A percentile compares a stretch with the other conserved stretches of the same genome.
These are phyloP conservation scores for Aphanomyces cochlioides DNA, from an alignment of 352 stramenopile species.

Conservation along the genomic window DNA sequence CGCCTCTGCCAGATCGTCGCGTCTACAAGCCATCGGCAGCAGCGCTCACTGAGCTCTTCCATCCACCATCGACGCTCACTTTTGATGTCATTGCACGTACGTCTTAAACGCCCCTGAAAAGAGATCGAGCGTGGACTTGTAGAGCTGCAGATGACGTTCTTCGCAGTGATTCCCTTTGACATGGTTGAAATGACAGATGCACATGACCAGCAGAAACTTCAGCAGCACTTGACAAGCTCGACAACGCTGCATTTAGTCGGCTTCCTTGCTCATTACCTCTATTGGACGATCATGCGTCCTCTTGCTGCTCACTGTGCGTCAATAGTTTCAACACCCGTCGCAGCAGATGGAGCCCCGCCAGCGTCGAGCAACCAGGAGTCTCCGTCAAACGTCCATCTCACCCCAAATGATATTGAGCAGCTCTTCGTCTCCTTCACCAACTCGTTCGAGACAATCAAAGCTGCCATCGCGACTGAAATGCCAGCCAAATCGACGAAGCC, in stretches of 20 bases:
- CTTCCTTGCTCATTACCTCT: constrained; percentile 27
- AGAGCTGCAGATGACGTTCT: constrained; percentile 52
- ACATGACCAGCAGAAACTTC: constrained; percentile 7
- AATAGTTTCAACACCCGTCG: background rate
- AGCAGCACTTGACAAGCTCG: background rate
- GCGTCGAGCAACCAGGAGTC: background rate
- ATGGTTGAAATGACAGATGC: constrained; percentile 32
- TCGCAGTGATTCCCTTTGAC: constrained; percentile 41
- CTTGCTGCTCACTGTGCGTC: constrained; percentile 1
- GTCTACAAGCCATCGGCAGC: constrained; percentile 36
- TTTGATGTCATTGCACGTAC: constrained; percentile 49
- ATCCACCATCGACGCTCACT: constrained; percentile 41
- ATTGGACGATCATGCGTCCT: constrained; percentile 23
- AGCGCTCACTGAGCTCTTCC: constrained; percentile 33
- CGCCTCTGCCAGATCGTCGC: constrained; percentile 29
- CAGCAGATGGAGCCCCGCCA: background rate
- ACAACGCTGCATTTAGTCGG: constrained; percentile 17
- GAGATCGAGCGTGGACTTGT: constrained; percentile 36
- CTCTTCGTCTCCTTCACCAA: constrained; percentile 22
- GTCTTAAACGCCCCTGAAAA: constrained; percentile 34
- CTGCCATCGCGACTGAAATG: background rate
- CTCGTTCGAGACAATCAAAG: constrained; percentile 25
- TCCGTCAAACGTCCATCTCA: constrained; percentile 7
- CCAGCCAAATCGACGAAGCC: constrained; percentile 8
- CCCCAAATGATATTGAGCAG: constrained; percentile 13